These are phyloP conservation scores for Pterocarpus macrocarpus DNA, from an alignment of 306 rosid species.

Conservation along the genomic window DNA sequence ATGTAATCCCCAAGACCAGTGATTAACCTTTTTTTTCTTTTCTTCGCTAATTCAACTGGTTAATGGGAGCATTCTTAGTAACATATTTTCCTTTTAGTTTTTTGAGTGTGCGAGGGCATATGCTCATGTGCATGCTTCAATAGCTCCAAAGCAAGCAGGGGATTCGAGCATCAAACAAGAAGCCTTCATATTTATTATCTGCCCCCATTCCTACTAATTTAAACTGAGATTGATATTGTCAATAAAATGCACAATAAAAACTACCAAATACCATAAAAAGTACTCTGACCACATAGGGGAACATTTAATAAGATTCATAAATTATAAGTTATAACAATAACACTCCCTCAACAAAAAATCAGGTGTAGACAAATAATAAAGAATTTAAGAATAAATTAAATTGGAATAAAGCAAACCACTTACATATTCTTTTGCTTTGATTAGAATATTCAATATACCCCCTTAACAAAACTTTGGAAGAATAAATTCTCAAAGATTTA, in stretches of 20 bases:
- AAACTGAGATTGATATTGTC: conserved; percentile 1
- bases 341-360: neutral
- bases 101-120: neutral
- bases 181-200: neutral
- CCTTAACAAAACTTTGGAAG: conserved; percentile 24
- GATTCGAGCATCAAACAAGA: conserved; percentile 15
- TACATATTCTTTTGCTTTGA: neutral
- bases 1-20: neutral
- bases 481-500: neutral
- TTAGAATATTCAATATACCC: neutral
- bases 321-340: neutral
- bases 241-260: neutral
- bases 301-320: neutral
- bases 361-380: conserved; percentile 5
- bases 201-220: neutral
- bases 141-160: neutral
- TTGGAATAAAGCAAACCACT: neutral
- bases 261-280: neutral
- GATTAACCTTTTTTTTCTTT: neutral
- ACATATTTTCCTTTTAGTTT: neutral
- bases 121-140: neutral
- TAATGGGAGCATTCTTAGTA: neutral
- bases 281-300: conserved; percentile 16
- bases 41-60: neutral
- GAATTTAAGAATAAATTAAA: neutral